Evolutionary conservation across 2,329 filamentous ascomycete genomes (phyloP).

Genomic region (Aaosphaeria arxii): DNA sequence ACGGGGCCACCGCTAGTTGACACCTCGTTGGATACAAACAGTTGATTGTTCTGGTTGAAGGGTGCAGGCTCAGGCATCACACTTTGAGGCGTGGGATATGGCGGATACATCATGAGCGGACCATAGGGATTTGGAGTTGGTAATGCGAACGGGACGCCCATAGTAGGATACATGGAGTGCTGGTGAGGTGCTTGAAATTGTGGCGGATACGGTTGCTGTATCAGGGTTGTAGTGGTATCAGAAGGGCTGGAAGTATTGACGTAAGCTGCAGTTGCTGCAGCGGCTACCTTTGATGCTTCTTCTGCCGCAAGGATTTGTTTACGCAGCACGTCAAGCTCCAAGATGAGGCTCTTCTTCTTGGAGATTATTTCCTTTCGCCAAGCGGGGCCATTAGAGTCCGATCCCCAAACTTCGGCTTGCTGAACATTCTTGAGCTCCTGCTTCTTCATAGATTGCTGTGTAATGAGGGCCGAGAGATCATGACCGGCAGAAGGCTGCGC

Average conservation of each 20-base stretch:
- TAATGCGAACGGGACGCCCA: conserved; percentile 7
- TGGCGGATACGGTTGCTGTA: conserved; percentile 16
- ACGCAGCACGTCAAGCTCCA: conserved; percentile 33
- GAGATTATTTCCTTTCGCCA: conserved; percentile 34
- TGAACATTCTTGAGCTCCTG: conserved; percentile 34
- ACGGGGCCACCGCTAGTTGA: conserved; percentile 1
- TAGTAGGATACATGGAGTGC: conserved; percentile 19
- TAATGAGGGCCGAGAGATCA: conserved; percentile 22
- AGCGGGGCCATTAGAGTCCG: conserved; percentile 25
- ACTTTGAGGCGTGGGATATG: conserved; percentile 16
- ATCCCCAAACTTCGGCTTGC: conserved; percentile 35
- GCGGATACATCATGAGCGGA: conserved; percentile 26
- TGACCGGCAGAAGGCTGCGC: not conserved
- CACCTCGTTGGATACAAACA: conserved; percentile 4
- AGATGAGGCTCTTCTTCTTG: conserved; percentile 33
- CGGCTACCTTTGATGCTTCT: conserved; percentile 3
- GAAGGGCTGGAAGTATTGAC: conserved; percentile 9
- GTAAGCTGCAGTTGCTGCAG: not conserved
- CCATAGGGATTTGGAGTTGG: conserved; percentile 17
- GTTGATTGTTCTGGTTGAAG: conserved; percentile 13
- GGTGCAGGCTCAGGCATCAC: conserved; percentile 18
- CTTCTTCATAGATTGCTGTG: conserved; percentile 28
- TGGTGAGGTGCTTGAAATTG: conserved; percentile 22
- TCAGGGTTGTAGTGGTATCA: conserved; percentile 6
- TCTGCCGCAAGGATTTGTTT: conserved; percentile 31